These are phyloP conservation scores for Polymyxa betae DNA, from an alignment of 208 protist genomes.

Conservation along the genomic window DNA sequence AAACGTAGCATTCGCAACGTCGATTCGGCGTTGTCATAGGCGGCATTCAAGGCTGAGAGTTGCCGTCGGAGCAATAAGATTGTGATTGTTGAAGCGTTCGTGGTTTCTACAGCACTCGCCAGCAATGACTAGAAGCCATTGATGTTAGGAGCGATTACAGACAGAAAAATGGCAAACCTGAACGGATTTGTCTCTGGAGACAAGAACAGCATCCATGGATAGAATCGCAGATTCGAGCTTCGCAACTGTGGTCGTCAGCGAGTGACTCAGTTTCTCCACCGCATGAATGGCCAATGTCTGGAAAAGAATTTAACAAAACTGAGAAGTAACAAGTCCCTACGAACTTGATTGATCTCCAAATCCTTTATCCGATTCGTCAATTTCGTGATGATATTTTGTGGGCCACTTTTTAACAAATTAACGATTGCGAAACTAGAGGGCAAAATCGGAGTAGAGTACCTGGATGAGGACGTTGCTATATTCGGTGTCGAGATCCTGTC, in stretches of 20 bases:
- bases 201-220: slow-evolving; percentile 33
- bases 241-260: not conserved
- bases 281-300: not conserved
- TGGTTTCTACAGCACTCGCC: slow-evolving; percentile 34
- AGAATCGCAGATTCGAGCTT: slow-evolving; percentile 30
- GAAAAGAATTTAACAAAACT: not conserved
- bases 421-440: too few species aligned
- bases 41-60: not conserved
- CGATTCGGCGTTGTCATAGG: slow-evolving; percentile 1
- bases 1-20: not conserved
- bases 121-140: not conserved
- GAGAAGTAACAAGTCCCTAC: not conserved
- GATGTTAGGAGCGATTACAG: not conserved
- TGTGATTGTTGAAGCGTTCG: slow-evolving; percentile 10
- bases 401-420: too few species aligned
- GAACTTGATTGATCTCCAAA: slow-evolving; percentile 40
- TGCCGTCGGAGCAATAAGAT: slow-evolving; percentile 39
- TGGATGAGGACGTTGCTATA: too few species aligned
- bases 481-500: too few species aligned
- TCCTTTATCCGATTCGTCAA: slow-evolving; percentile 29
- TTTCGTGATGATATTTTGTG: slow-evolving; percentile 39
- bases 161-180: slow-evolving; percentile 23
- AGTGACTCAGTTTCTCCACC: slow-evolving; percentile 14
- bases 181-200: not conserved
- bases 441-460: too few species aligned